A percentile compares a stretch with the other conserved stretches of the same genome.
phyloP scores from a whole-genome alignment of 2,329 filamentous ascomycete genomes.

The Chaetomium sp. region DNA sequence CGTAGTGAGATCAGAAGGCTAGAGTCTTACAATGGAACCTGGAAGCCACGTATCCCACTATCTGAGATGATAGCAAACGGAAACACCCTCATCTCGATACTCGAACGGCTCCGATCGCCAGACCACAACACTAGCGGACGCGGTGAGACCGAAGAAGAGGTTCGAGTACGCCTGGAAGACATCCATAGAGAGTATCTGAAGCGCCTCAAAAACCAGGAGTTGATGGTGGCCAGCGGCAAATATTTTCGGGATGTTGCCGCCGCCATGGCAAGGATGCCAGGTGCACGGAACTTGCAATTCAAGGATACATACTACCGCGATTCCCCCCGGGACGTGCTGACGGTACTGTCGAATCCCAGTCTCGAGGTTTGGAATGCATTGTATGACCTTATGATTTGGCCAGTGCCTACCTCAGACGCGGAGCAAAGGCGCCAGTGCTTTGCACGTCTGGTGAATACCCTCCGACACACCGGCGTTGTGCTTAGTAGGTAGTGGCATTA shows the following conservation, averaged over 20 bases:
- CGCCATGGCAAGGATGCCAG: constrained; percentile 21
- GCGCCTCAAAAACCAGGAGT: constrained; percentile 16
- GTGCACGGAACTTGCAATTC: constrained; percentile 7
- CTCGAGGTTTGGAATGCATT: neutral
- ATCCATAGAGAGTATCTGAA: constrained; percentile 9
- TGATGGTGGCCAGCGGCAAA: constrained; percentile 2
- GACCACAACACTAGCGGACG: neutral
- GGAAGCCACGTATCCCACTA: no score
- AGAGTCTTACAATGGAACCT: neutral
- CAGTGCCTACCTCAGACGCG: no score
- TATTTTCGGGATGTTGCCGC: constrained; percentile 5
- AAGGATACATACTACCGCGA: neutral
- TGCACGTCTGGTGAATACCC: neutral
- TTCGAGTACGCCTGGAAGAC: neutral
- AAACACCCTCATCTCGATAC: neutral
- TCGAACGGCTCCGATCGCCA: constrained; percentile 4
- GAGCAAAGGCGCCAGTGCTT: neutral
- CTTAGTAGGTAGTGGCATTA: neutral
- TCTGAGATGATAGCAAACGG: neutral
- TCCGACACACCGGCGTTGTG: neutral
- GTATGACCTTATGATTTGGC: neutral
- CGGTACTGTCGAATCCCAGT: no score
- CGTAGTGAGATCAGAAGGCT: neutral
- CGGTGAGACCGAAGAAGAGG: neutral
- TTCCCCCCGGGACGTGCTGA: no score